These are phyloP conservation scores for Boletales sp. DNA, from an alignment of 768 basidiomycete genomes.

Conservation along the genomic window DNA sequence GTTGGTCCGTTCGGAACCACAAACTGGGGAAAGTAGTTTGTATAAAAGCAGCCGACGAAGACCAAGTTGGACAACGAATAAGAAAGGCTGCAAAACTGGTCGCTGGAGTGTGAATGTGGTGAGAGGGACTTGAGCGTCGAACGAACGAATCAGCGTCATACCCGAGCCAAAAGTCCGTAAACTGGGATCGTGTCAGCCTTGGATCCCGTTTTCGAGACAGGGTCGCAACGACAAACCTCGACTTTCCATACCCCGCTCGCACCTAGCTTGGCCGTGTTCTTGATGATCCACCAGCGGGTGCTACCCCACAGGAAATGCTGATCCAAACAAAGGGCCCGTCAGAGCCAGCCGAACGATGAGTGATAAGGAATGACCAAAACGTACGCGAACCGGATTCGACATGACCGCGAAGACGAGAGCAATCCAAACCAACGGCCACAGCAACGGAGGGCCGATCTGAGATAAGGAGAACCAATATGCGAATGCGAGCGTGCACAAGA, in stretches of 20 bases:
- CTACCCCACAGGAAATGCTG: constrained; percentile 36
- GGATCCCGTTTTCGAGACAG: neutral
- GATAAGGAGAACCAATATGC: constrained; percentile 84
- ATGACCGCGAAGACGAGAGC: constrained; percentile 54
- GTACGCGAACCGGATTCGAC: constrained; percentile 71
- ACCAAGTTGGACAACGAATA: constrained; percentile 72
- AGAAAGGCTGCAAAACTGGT: constrained; percentile 75
- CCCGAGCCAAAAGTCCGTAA: constrained; percentile 89
- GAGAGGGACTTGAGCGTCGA: neutral
- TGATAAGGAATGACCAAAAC: neutral
- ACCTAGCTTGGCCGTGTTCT: constrained; percentile 57
- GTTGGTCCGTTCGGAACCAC: no score
- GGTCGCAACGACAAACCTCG: constrained; percentile 47
- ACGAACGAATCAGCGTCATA: constrained; percentile 28
- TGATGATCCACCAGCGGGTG: constrained; percentile 74
- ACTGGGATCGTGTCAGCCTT: constrained; percentile 37
- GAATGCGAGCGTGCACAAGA: constrained; percentile 68
- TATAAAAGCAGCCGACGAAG: constrained; percentile 72
- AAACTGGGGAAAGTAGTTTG: constrained; percentile 9
- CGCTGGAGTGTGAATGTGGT: constrained; percentile 38
- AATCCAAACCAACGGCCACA: constrained; percentile 84
- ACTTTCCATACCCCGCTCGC: constrained; percentile 68
- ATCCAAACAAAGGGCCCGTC: constrained; percentile 34
- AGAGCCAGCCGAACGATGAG: neutral
- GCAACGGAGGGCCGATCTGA: constrained; percentile 60